These are phyloP conservation scores for Neoascochyta sp. DNA, from an alignment of 2,329 filamentous ascomycete genomes.

Conservation along the genomic window DNA sequence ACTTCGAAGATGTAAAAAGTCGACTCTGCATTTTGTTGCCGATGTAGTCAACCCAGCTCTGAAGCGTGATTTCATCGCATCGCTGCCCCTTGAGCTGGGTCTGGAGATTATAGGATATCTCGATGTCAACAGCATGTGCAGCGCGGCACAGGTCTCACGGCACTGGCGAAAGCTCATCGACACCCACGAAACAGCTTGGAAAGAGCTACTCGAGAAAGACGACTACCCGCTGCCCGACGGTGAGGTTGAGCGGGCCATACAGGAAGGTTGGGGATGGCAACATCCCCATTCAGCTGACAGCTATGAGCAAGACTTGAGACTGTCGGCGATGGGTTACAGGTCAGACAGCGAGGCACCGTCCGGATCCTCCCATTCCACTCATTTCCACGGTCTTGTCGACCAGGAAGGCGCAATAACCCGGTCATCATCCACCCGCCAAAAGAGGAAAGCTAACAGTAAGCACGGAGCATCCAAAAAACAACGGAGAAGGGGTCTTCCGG, in stretches of 20 bases:
- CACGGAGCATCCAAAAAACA: slow-evolving; percentile 49
- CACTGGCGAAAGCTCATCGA: slow-evolving; percentile 90
- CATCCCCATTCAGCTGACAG: slow-evolving; percentile 72
- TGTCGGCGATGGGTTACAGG: slow-evolving; percentile 40
- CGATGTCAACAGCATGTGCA: slow-evolving; percentile 79
- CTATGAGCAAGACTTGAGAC: slow-evolving; percentile 76
- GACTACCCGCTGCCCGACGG: slow-evolving; percentile 74
- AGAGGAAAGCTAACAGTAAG: slow-evolving; percentile 39
- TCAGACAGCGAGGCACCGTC: slow-evolving; percentile 40
- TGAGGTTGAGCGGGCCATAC: slow-evolving; percentile 80
- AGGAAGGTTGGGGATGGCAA: slow-evolving; percentile 97
- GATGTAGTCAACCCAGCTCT: slow-evolving; percentile 88
- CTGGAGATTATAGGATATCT: slow-evolving; percentile 85
- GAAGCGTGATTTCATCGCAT: slow-evolving; percentile 86
- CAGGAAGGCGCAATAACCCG: slow-evolving; percentile 28
- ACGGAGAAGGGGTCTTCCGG: slow-evolving; percentile 53
- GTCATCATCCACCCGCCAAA: slow-evolving; percentile 34
- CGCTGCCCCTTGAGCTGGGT: slow-evolving; percentile 80
- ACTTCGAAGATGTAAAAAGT: slow-evolving; percentile 78
- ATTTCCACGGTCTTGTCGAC: slow-evolving; percentile 24
- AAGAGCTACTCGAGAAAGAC: slow-evolving; percentile 80
- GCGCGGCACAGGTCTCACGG: slow-evolving; percentile 88
- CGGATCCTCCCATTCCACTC: slow-evolving; percentile 8
- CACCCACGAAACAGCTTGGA: slow-evolving; percentile 93
- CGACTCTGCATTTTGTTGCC: slow-evolving; percentile 84